These are phyloP conservation scores for Pseudopithomyces chartarum DNA, from an alignment of 2,329 filamentous ascomycete species.

Conservation along the genomic window DNA sequence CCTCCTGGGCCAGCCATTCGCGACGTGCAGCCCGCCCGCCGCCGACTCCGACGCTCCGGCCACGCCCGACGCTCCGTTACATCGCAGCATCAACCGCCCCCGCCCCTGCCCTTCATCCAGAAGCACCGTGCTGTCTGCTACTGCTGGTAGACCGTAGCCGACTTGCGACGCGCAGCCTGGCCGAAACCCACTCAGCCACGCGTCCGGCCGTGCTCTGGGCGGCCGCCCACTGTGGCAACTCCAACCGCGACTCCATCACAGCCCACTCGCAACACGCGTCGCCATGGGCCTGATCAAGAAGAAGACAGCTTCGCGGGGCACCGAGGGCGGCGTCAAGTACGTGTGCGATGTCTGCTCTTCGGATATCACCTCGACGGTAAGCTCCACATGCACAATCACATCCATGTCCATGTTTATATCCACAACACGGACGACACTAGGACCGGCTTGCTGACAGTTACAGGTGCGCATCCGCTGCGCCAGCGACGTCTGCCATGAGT, in stretches of 20 bases:
- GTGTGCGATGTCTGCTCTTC: conserved; percentile 97
- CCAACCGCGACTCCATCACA: conserved; percentile 12
- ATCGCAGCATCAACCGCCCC: conserved; percentile 4
- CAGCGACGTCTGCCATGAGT: conserved; percentile 81
- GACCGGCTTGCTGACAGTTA: conserved; percentile 6
- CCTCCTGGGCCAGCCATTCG: not conserved
- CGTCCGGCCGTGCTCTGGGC: conserved; percentile 10
- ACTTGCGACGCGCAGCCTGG: conserved; percentile 10
- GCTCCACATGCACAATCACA: conserved; percentile 40
- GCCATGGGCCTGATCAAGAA: conserved; percentile 94
- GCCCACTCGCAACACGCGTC: conserved; percentile 22
- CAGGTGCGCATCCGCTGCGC: conserved; percentile 96
- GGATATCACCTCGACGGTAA: conserved; percentile 94
- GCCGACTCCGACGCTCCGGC: not conserved
- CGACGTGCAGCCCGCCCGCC: conserved; percentile 8
- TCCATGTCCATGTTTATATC: not conserved
- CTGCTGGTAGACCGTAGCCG: not conserved
- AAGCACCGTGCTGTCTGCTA: not conserved
- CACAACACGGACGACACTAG: not conserved
- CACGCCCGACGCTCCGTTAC: not conserved
- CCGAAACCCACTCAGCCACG: conserved; percentile 32
- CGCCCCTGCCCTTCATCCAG: not conserved
- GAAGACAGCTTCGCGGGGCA: conserved; percentile 84
- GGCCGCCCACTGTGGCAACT: conserved; percentile 11
- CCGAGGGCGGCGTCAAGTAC: conserved; percentile 80